phyloP scores from a whole-genome alignment of 495 filamentous ascomycete species.

The Baudoinia panamericana region DNA sequence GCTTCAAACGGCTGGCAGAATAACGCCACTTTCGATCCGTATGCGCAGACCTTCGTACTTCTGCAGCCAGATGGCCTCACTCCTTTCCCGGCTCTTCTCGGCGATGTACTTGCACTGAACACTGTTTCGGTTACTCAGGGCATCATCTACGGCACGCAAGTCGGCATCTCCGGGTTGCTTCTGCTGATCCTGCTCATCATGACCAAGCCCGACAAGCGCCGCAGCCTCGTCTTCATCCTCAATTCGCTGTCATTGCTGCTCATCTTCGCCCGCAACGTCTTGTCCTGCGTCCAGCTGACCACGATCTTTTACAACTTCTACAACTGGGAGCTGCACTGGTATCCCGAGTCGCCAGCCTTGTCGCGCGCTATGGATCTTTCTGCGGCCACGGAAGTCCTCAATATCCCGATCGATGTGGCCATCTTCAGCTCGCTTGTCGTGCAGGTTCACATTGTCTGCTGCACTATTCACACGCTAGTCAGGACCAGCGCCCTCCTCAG shows the following conservation, averaged over 20 bases:
- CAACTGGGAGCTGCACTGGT: slow-evolving; percentile 44
- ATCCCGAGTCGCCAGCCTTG: slow-evolving; percentile 33
- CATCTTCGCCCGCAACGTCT: slow-evolving; percentile 47
- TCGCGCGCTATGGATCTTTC: slow-evolving; percentile 36
- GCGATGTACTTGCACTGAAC: slow-evolving; percentile 36
- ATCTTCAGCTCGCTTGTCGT: slow-evolving; percentile 55
- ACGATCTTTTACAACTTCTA: slow-evolving; percentile 47
- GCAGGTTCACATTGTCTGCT: slow-evolving; percentile 57
- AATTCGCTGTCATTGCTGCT: slow-evolving; percentile 48
- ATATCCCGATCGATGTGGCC: slow-evolving; percentile 44
- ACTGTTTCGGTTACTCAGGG: slow-evolving; percentile 39
- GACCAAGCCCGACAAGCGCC: slow-evolving; percentile 48
- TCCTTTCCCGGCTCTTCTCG: slow-evolving; percentile 37
- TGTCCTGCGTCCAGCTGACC: slow-evolving; percentile 33
- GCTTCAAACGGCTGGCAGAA: slow-evolving; percentile 2
- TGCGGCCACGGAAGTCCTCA: slow-evolving; percentile 40
- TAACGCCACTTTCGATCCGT: slow-evolving; percentile 39
- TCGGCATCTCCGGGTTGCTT: slow-evolving; percentile 60
- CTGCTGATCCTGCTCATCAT: slow-evolving; percentile 51
- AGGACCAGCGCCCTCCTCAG: slow-evolving; percentile 34
- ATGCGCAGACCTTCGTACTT: slow-evolving; percentile 45
- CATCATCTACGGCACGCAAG: slow-evolving; percentile 60
- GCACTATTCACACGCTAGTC: slow-evolving; percentile 30
- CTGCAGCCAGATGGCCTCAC: slow-evolving; percentile 36
- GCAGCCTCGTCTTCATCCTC: slow-evolving; percentile 47